These are phyloP conservation scores for Russula vinacea DNA, from an alignment of 768 basidiomycete species.

Conservation along the genomic window DNA sequence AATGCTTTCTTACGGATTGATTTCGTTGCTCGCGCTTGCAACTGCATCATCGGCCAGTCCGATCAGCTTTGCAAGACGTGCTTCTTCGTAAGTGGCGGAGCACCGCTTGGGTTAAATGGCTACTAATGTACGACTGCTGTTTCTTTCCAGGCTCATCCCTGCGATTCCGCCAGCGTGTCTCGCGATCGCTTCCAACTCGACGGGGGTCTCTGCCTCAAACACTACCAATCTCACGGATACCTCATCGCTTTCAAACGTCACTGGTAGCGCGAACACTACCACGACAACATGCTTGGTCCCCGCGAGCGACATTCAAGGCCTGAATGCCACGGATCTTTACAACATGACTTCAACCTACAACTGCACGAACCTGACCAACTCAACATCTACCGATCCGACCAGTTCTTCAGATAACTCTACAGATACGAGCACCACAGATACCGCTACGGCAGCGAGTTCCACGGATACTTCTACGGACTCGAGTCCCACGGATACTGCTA, in stretches of 20 bases:
- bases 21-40: slow-evolving; percentile 17
- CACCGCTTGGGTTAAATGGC: background rate
- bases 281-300: slow-evolving; percentile 12
- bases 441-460: background rate
- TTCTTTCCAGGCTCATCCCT: slow-evolving; percentile 18
- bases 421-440: background rate
- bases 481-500: background rate
- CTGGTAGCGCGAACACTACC: slow-evolving; percentile 1
- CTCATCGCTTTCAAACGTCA: slow-evolving; percentile 7
- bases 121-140: background rate
- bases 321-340: slow-evolving; percentile 9
- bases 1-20: slow-evolving; percentile 15
- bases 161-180: slow-evolving; percentile 22
- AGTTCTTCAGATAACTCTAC: slow-evolving; percentile 2
- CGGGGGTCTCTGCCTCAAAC: background rate
- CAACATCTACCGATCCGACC: slow-evolving; percentile 8
- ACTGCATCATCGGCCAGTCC: slow-evolving; percentile 14
- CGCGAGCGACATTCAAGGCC: background rate
- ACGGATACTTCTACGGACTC: too few relatives aligned
- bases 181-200: background rate
- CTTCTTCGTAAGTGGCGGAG: slow-evolving; percentile 18
- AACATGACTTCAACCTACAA: slow-evolving; percentile 2
- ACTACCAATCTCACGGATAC: background rate
- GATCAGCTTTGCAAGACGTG: slow-evolving; percentile 14
- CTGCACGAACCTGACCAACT: slow-evolving; percentile 13